Evolutionary conservation across 441 rosid genomes (phyloP).

Genomic region (Erysimum cheiri): DNA sequence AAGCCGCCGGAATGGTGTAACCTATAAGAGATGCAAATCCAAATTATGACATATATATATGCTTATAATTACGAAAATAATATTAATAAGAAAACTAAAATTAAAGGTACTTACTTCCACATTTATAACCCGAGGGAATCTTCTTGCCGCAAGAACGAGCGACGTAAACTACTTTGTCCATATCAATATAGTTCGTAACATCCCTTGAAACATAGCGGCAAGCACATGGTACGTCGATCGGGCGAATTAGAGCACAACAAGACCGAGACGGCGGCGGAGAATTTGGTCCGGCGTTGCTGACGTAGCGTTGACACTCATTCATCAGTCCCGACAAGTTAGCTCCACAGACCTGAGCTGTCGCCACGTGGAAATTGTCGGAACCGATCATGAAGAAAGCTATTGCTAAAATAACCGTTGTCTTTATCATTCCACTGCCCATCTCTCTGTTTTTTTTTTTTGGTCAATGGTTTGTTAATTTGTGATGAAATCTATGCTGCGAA

Average conservation of each 20-base stretch:
- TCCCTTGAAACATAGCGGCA: constrained; percentile 46
- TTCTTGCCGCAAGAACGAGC: constrained; percentile 48
- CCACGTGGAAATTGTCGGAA: constrained; percentile 30
- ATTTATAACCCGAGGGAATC: constrained; percentile 41
- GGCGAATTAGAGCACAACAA: constrained; percentile 39
- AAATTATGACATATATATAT: background rate
- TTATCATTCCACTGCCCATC: constrained; percentile 34
- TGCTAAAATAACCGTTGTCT: constrained; percentile 14
- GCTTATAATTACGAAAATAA: constrained; percentile 1
- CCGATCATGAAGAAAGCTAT: constrained; percentile 29
- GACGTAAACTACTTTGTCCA: constrained; percentile 47
- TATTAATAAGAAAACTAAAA: background rate
- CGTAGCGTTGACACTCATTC: constrained; percentile 45
- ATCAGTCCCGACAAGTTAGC: constrained; percentile 45
- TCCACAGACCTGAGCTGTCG: constrained; percentile 38
- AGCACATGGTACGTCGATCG: constrained; percentile 48
- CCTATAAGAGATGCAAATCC: constrained; percentile 27
- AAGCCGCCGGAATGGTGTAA: constrained; percentile 42
- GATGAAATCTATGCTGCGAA: constrained; percentile 16
- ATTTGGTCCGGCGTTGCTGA: constrained; percentile 35
- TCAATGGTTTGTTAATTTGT: constrained; percentile 1
- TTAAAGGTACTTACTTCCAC: constrained; percentile 49
- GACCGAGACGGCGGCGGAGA: constrained; percentile 39
- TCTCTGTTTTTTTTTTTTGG: background rate
- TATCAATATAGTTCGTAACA: constrained; percentile 40